These are phyloP conservation scores for Haplosporangium gracile DNA, from an alignment of 192 early-diverging fungal genomes.

Conservation along the genomic window DNA sequence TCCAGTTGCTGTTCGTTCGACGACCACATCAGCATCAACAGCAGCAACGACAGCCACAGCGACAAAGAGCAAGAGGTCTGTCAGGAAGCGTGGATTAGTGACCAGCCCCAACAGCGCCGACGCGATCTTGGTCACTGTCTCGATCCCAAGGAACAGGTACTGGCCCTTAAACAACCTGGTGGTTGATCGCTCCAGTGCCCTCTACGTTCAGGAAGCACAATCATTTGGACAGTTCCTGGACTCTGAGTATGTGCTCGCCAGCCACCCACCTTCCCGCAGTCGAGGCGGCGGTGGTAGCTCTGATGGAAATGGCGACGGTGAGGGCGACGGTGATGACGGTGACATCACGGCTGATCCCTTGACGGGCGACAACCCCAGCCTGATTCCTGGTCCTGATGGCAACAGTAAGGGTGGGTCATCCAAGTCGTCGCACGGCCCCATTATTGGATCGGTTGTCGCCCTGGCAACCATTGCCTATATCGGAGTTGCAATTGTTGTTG, in stretches of 20 bases:
- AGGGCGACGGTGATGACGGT: not conserved
- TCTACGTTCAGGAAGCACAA: slow-evolving; percentile 6
- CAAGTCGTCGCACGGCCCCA: not conserved
- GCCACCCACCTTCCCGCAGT: slow-evolving; percentile 6
- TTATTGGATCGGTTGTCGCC: slow-evolving; percentile 32
- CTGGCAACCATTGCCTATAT: slow-evolving; percentile 34
- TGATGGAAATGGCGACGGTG: not conserved
- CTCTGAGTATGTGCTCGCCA: slow-evolving; percentile 17
- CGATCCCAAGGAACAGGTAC: slow-evolving; percentile 28
- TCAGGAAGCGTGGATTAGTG: slow-evolving; percentile 25
- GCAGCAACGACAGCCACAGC: not conserved
- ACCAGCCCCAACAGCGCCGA: slow-evolving; percentile 17
- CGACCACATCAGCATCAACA: not conserved
- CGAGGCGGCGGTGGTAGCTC: not conserved
- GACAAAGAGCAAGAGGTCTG: not conserved
- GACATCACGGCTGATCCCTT: slow-evolving; percentile 21
- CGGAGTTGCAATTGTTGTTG: slow-evolving; percentile 35
- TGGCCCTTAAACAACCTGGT: slow-evolving; percentile 21
- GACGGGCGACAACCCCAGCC: slow-evolving; percentile 11
- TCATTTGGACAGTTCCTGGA: slow-evolving; percentile 49
- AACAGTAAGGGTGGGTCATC: not conserved
- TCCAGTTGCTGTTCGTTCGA: not conserved
- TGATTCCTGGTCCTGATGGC: not conserved
- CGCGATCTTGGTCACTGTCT: slow-evolving; percentile 32
- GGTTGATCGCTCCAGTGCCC: slow-evolving; percentile 10